Evolutionary conservation across 202 grass and related monocot species (phyloP).

Genomic region (Eragrostis tef): DNA sequence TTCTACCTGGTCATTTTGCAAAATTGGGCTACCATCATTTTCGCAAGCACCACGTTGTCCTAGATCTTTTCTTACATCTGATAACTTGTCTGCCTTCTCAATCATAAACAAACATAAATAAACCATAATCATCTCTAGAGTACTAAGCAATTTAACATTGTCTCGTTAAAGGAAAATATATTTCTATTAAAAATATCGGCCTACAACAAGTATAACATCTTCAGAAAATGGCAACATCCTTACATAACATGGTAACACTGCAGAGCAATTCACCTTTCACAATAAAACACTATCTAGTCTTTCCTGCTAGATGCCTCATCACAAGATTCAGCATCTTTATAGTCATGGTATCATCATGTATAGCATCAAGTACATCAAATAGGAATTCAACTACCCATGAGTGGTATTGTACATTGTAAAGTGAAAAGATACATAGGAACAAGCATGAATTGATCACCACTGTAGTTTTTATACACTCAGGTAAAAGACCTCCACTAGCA

Average conservation of each 20-base stretch:
- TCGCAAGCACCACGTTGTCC: constrained; percentile 36
- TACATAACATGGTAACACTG: constrained; percentile 7
- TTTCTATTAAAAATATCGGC: constrained; percentile 1
- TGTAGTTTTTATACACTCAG: constrained; percentile 41
- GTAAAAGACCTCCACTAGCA: neutral
- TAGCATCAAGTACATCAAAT: constrained; percentile 27
- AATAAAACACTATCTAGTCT: constrained; percentile 31
- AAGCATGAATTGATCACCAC: constrained; percentile 25
- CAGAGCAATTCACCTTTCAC: constrained; percentile 28
- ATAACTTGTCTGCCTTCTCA: constrained; percentile 48
- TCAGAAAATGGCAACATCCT: constrained; percentile 32
- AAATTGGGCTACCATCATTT: constrained; percentile 31
- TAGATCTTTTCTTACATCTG: constrained; percentile 32
- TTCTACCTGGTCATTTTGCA: constrained; percentile 28
- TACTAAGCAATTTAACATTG: constrained; percentile 38
- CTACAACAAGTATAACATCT: neutral
- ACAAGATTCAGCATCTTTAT: constrained; percentile 46
- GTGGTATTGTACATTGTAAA: constrained; percentile 42
- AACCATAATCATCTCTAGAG: constrained; percentile 49
- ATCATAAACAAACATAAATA: constrained; percentile 61
- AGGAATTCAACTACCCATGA: constrained; percentile 5
- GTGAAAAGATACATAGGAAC: constrained; percentile 30
- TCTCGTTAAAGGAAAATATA: constrained; percentile 6
- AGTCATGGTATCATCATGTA: constrained; percentile 32
- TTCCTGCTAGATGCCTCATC: constrained; percentile 38